A percentile compares a stretch with the other conserved stretches of the same genome.
Conservation (phyloP, 371 early-diverging fungal species). For the Actinomortierella wolfii region DNA sequence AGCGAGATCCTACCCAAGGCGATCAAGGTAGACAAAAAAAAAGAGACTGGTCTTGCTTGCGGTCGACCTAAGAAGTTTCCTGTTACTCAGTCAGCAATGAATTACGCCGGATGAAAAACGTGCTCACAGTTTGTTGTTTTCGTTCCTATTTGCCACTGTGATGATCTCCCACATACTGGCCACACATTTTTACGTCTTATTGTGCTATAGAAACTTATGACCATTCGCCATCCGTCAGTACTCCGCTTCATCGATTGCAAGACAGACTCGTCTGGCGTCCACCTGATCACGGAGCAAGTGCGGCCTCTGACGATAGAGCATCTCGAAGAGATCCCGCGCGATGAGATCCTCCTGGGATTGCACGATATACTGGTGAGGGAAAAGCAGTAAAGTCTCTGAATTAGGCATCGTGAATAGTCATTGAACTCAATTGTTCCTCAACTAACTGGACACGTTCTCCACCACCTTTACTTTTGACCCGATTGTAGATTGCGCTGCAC, state of each 20-base stretch:
- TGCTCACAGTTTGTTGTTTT: too few species aligned
- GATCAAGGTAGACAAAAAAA: constrained; percentile 19
- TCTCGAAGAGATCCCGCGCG: constrained; percentile 31
- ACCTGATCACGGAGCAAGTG: constrained; percentile 38
- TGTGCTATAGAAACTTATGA: constrained; percentile 46
- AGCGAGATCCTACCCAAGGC: constrained; percentile 43
- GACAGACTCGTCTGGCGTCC: constrained; percentile 26
- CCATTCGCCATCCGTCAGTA: constrained; percentile 43
- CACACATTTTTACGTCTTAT: too few species aligned
- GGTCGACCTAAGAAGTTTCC: too few species aligned
- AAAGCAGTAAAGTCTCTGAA: too few species aligned
- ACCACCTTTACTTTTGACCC: background rate
- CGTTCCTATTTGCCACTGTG: too few species aligned
- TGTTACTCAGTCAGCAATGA: too few species aligned
- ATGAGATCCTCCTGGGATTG: constrained; percentile 40
- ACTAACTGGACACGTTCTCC: background rate
- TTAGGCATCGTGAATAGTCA: too few species aligned
- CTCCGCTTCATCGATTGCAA: constrained; percentile 46
- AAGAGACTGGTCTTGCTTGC: too few species aligned
- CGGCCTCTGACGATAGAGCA: constrained; percentile 32
- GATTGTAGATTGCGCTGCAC: constrained; percentile 35
- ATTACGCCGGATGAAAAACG: too few species aligned
- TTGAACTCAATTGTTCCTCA: background rate
- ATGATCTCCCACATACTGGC: too few species aligned
- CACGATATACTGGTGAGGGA: constrained; percentile 38